Evolutionary conservation across 176 grass and related monocot genomes (phyloP).

Genomic region (Ensete glaucum): DNA sequence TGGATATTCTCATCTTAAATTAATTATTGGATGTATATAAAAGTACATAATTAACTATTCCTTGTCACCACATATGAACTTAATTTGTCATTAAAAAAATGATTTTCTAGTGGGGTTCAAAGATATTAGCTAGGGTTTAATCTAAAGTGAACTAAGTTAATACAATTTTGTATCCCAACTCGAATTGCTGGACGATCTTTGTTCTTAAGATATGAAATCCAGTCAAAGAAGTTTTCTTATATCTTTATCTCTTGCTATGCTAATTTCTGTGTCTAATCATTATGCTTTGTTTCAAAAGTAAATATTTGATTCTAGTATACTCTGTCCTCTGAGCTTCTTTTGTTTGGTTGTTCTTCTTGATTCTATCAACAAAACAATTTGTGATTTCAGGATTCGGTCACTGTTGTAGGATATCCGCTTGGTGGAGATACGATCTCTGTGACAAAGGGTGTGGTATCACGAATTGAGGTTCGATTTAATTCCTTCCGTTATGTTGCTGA

Average conservation of each 20-base stretch:
- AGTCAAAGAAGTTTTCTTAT: no score
- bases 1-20: no score
- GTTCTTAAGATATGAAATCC: no score
- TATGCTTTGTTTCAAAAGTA: neutral
- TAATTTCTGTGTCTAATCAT: neutral
- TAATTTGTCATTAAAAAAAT: neutral
- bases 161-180: no score
- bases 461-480: slow-evolving; percentile 78
- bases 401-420: slow-evolving; percentile 95
- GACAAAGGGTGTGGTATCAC: slow-evolving; percentile 97
- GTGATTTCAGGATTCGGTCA: slow-evolving; percentile 63
- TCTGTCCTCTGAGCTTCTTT: neutral
- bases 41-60: neutral
- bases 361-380: neutral
- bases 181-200: no score
- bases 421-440: slow-evolving; percentile 96
- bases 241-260: neutral
- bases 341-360: neutral
- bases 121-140: neutral
- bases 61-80: neutral
- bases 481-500: neutral
- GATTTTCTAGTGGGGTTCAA: neutral
- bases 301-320: neutral
- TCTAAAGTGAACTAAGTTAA: no score
- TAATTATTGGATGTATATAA: no score